phyloP scores from a whole-genome alignment of 345 rosid genomes.

The Populus deltoides region DNA sequence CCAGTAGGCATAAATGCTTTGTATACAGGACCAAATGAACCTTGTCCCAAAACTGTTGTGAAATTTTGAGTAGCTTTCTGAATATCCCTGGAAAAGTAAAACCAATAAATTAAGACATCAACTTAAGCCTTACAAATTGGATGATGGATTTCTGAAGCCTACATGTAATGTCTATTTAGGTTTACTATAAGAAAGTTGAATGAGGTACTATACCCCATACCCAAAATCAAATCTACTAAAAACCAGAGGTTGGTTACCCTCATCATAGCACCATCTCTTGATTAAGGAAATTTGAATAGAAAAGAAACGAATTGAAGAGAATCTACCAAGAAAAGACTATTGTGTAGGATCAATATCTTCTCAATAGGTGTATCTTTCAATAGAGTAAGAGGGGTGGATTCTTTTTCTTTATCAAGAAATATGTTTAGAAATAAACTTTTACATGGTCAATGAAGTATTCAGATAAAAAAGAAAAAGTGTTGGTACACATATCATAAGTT shows the following conservation, averaged over 20 bases:
- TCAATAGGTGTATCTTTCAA: background rate
- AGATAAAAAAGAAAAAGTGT: background rate
- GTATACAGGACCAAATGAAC: constrained; percentile 94
- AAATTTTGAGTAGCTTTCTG: constrained; percentile 91
- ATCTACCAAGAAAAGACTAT: background rate
- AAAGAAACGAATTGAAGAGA: background rate
- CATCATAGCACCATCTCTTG: background rate
- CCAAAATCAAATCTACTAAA: background rate
- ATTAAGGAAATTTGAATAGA: background rate
- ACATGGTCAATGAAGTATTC: background rate
- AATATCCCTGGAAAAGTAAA: constrained; percentile 60
- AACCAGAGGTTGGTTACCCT: background rate
- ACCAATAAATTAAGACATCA: background rate
- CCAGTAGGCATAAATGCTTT: constrained; percentile 69
- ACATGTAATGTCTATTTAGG: background rate
- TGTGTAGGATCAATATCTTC: background rate
- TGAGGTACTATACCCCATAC: background rate
- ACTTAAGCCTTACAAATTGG: background rate
- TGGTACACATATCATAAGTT: background rate
- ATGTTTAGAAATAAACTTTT: background rate
- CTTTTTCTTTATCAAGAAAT: background rate
- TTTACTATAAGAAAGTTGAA: background rate
- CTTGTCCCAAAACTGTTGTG: constrained; percentile 78
- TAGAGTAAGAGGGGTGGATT: background rate
- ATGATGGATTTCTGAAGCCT: background rate